Percentiles rank a stretch among this genome's conserved stretches.
phyloP scores from a whole-genome alignment of 495 filamentous ascomycete genomes.

The Parathielavia appendiculata region DNA sequence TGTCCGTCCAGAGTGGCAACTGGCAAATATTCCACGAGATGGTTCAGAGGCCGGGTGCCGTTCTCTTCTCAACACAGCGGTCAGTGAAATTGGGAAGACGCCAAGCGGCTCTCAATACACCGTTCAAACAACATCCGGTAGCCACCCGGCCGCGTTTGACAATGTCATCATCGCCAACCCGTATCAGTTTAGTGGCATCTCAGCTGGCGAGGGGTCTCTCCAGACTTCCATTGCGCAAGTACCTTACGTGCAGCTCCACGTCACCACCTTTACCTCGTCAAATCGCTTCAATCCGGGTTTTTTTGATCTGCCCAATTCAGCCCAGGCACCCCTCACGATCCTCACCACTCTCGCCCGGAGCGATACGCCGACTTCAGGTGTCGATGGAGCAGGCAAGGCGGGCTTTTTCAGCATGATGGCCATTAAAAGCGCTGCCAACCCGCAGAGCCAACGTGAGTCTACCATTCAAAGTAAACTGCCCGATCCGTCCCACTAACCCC shows the following conservation, averaged over 20 bases:
- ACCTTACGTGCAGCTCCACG: conserved; percentile 76
- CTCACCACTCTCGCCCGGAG: conserved; percentile 73
- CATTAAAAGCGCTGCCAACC: conserved; percentile 58
- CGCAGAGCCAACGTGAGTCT: conserved; percentile 39
- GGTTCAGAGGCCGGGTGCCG: conserved; percentile 58
- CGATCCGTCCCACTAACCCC: neutral
- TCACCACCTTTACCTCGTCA: conserved; percentile 82
- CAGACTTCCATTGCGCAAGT: conserved; percentile 59
- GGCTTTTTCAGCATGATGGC: conserved; percentile 87
- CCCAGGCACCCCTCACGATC: conserved; percentile 61
- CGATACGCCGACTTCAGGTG: conserved; percentile 45
- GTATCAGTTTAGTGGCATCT: conserved; percentile 63
- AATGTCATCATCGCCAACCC: conserved; percentile 76
- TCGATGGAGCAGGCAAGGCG: conserved; percentile 57
- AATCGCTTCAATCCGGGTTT: conserved; percentile 57
- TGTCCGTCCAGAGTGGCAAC: conserved; percentile 78
- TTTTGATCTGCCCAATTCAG: conserved; percentile 57
- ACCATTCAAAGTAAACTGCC: neutral
- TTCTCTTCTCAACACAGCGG: conserved; percentile 67
- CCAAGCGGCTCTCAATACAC: conserved; percentile 40
- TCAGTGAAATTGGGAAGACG: conserved; percentile 48
- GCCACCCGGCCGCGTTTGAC: conserved; percentile 56
- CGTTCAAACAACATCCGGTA: conserved; percentile 41
- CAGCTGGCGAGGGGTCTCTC: conserved; percentile 37
- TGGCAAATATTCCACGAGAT: conserved; percentile 91